Base-by-base conservation (phyloP, 169 alveolate genomes). In the Plasmodium knowlesi region DNA sequence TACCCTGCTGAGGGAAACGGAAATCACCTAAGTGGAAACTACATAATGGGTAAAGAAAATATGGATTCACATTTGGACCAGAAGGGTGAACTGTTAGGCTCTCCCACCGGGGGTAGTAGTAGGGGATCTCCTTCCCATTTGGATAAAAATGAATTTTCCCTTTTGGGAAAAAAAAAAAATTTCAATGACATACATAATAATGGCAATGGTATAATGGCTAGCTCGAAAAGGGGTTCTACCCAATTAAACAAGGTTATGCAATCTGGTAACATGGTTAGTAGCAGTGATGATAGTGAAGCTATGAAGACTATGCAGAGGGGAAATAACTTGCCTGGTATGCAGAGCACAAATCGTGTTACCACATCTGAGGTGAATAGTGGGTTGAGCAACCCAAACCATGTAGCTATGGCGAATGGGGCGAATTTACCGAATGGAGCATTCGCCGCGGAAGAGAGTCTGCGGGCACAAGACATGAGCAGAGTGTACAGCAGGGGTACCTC, bases 231-330 rank as follows among this genome's bases (percentile, higher is more conserved):
- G 12, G 43, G 6, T 3, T 41, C 46, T n/a, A 83, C 28, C 10
- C 81, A 79, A 32, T 12, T 43, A 39, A 89, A 89, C 61, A 57
- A 89, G 16, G 78, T 16, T 73, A 10, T 14, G n/a, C 71, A 39
- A 61, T 30, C 82, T 19, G 71, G 71, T 22, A 89, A 89, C 82
- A 19, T 34, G 3, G n/a, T 16, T 71, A 85, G 67, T 39, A 72
- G 43, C 78, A 34, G 43, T 32, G 61, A 34, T 74, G 93, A 85
- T 50, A 50, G 32, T 19, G 85, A 85, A 53, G 78, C 78, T 16
- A 39, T 50, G 84, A 85, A 74, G 61, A 32, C 73, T 9, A 50
- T 83, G 82, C 73, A 83, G 10, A 85, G 78, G 67, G 79, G 80
- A 19, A 61, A 61, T 19, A 86, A 70, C 37, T 76, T 86, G 67